Conservation (phyloP, 768 basidiomycete species). For the Pleurotus ostreatus region DNA sequence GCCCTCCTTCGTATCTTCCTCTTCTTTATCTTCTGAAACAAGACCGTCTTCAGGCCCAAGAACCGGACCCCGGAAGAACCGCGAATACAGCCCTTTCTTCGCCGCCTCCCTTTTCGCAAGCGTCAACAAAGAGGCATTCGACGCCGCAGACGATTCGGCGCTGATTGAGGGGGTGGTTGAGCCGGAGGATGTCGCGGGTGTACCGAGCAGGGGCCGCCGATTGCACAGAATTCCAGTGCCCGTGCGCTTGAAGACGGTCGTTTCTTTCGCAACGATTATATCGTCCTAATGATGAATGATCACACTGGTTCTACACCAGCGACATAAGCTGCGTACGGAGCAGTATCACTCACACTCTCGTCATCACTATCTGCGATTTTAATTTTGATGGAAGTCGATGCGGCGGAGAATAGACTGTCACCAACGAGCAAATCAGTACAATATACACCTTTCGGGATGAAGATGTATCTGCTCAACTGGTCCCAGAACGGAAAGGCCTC, state of each 20-base stretch:
- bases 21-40: too few species aligned
- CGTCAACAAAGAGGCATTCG: slow-evolving; percentile 49
- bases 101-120: slow-evolving; percentile 79
- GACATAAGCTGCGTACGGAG: neutral
- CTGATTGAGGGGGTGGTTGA: slow-evolving; percentile 32
- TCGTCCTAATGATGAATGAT: too few species aligned
- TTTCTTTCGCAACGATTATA: slow-evolving; percentile 9
- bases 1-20: too few species aligned
- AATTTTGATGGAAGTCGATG: slow-evolving; percentile 79
- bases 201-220: slow-evolving; percentile 51
- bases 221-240: slow-evolving; percentile 75
- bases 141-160: slow-evolving; percentile 16
- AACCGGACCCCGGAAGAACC: slow-evolving; percentile 77
- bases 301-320: too few species aligned
- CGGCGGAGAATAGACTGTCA: slow-evolving; percentile 74
- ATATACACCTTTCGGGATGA: neutral
- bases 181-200: slow-evolving; percentile 46
- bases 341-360: slow-evolving; percentile 28
- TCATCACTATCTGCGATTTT: slow-evolving; percentile 54
- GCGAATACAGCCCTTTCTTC: slow-evolving; percentile 67
- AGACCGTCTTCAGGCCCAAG: slow-evolving; percentile 40
- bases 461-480: slow-evolving; percentile 57
- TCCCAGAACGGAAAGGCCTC: slow-evolving; percentile 99
- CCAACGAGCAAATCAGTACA: neutral
- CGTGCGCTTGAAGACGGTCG: slow-evolving; percentile 48